Evolutionary conservation across 352 stramenopile genomes (phyloP), one percentile per base, ranked within the genome.

Genomic region (Globisporangium irregulare): DNA sequence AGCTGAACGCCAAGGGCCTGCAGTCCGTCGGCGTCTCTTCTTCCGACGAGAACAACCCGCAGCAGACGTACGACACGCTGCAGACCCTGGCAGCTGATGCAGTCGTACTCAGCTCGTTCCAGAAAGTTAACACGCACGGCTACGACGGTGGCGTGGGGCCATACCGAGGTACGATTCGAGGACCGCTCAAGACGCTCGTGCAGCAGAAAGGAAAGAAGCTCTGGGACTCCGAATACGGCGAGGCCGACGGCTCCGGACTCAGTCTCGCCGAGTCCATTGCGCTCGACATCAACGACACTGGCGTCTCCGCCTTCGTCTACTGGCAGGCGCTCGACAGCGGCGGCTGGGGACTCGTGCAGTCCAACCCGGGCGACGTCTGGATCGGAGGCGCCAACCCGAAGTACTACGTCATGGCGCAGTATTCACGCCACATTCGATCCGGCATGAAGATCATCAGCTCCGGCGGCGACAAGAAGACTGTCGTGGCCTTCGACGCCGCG

Each of bases 161-260:
- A 14, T 89, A 87, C 48, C 76, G 78, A 27, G 79, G 78, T 24
- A 46, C 65, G 8, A 73, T 82, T 64, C 77, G 79, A 9, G 69
- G 22, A 3, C 57, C 74, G 9, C 66, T 90, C 56, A 79, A 74
- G 29, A 69, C 61, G 6, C 68, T 86, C 2, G 56, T 66, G 38
- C 69, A 54, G 22, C 68, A 72, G 9, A 66, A 73, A 1, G 65
- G 65, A 20, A 90, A 82, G 62, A 75, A 66, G 27, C 62, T 90
- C 0, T 90, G 81, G 79, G 79, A 90, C 61, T 90, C 81, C 0
- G 81, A 90, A 59, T 84, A 90, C 58, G 79, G 79, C 8, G 81
- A 90, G 50, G 72, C 62, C 10, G 81, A 90, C 38, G 77, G 48
- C 2, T 75, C 73, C 9, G 81, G 79, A 25, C 55, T 87, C 6